Conservation (phyloP, 352 stramenopile species). For the Phytophthora fragariae region DNA sequence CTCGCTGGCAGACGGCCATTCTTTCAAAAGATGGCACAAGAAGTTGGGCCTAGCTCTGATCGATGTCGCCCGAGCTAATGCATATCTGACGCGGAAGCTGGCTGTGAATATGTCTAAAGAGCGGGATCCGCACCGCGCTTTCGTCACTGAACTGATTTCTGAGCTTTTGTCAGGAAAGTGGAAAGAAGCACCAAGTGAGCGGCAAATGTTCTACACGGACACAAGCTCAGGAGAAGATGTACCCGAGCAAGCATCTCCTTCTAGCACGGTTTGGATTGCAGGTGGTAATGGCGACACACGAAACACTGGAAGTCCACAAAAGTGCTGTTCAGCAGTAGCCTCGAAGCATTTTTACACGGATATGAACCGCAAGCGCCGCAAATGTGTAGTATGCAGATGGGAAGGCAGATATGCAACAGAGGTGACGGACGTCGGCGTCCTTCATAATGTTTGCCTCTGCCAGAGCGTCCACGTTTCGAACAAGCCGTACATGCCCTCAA, state of each 20-base stretch:
- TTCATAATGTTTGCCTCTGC: constrained; percentile 29
- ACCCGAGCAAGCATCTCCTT: neutral
- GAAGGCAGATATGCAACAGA: neutral
- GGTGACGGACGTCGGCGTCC: constrained; percentile 3
- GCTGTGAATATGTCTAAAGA: neutral
- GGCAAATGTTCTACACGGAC: constrained; percentile 6
- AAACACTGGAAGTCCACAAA: neutral
- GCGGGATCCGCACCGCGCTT: constrained; percentile 9
- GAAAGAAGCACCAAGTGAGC: constrained; percentile 7
- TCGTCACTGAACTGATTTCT: constrained; percentile 7
- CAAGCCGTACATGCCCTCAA: constrained; percentile 17
- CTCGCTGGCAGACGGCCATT: constrained; percentile 38
- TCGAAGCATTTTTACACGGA: constrained; percentile 8
- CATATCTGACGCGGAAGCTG: constrained; percentile 18
- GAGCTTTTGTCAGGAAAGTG: constrained; percentile 10
- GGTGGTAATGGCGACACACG: neutral
- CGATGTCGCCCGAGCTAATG: constrained; percentile 40
- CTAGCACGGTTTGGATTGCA: too few species aligned
- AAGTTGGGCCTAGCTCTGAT: constrained; percentile 26
- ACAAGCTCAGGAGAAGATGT: neutral
- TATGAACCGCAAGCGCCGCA: constrained; percentile 4
- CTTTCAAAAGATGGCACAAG: constrained; percentile 44
- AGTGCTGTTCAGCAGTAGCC: constrained; percentile 1
- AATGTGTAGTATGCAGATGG: constrained; percentile 23
- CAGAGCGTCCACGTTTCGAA: constrained; percentile 10